Evolutionary conservation across 495 filamentous ascomycete genomes (phyloP).

Genomic region (Penicillium odoratum): DNA sequence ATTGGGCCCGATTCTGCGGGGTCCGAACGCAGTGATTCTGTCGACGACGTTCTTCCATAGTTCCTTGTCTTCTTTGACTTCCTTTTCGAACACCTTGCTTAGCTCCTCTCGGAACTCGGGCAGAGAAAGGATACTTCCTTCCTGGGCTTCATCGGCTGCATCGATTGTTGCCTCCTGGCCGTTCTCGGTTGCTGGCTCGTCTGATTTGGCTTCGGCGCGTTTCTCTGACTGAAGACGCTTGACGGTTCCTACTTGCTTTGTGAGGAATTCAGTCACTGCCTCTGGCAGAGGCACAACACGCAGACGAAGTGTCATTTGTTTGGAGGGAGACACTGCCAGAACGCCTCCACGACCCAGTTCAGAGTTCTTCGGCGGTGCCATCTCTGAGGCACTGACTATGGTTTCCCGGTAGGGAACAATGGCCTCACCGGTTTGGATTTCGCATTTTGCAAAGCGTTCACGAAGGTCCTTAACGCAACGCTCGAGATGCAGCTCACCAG

Average conservation of each 20-base stretch:
- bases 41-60: slow-evolving; percentile 77
- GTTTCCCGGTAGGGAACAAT: slow-evolving; percentile 97
- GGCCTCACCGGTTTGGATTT: slow-evolving; percentile 89
- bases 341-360: slow-evolving; percentile 86
- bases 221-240: slow-evolving; percentile 75
- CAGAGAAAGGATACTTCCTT: slow-evolving; percentile 58
- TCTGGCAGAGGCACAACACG: slow-evolving; percentile 78
- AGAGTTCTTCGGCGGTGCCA: slow-evolving; percentile 83
- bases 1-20: slow-evolving; percentile 81
- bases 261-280: slow-evolving; percentile 79
- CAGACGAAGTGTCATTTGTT: slow-evolving; percentile 76
- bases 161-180: slow-evolving; percentile 28
- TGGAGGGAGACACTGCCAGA: slow-evolving; percentile 71
- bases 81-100: slow-evolving; percentile 59
- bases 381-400: slow-evolving; percentile 82
- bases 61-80: slow-evolving; percentile 63
- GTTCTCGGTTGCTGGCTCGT: slow-evolving; percentile 17
- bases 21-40: slow-evolving; percentile 86
- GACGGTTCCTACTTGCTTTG: slow-evolving; percentile 74
- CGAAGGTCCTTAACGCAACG: slow-evolving; percentile 91
- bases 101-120: slow-evolving; percentile 77
- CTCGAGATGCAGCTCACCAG: slow-evolving; percentile 92
- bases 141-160: slow-evolving; percentile 50
- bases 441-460: slow-evolving; percentile 90
- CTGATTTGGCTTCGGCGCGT: slow-evolving; percentile 41